These are phyloP conservation scores for Mucor irregularis DNA, from an alignment of 371 early-diverging fungal species.

Conservation along the genomic window DNA sequence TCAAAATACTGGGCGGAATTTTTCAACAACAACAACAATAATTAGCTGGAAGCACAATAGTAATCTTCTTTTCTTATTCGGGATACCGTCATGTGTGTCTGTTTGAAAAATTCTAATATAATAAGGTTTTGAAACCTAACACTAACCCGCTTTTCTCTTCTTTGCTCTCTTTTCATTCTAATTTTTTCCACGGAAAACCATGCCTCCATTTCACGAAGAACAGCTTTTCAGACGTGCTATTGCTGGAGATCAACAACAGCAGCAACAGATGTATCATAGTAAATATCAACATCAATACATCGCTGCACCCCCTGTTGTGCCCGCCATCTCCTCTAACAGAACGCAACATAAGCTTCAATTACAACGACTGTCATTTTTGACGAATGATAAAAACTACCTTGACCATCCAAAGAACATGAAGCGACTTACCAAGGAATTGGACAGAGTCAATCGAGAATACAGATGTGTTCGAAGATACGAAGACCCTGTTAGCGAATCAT, in stretches of 20 bases:
- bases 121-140: too few species aligned
- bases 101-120: too few species aligned
- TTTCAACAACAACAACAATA: too few species aligned
- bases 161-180: neutral
- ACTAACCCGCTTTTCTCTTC: slow-evolving; percentile 1
- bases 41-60: too few species aligned
- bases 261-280: neutral
- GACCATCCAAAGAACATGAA: slow-evolving; percentile 55
- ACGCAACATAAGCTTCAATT: slow-evolving; percentile 56
- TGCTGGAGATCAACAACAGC: neutral
- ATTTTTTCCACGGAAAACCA: neutral
- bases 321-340: slow-evolving; percentile 31
- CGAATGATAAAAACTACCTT: slow-evolving; percentile 51
- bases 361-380: slow-evolving; percentile 50
- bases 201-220: slow-evolving; percentile 15
- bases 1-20: too few species aligned
- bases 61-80: too few species aligned
- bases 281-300: too few species aligned
- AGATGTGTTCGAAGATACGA: slow-evolving; percentile 33
- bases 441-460: slow-evolving; percentile 56
- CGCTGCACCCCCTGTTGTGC: neutral
- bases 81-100: too few species aligned
- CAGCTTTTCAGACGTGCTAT: slow-evolving; percentile 5
- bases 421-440: slow-evolving; percentile 55
- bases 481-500: slow-evolving; percentile 41